phyloP scores from a whole-genome alignment of 169 alveolate species.

The Haemoproteus tartakovskyi region DNA sequence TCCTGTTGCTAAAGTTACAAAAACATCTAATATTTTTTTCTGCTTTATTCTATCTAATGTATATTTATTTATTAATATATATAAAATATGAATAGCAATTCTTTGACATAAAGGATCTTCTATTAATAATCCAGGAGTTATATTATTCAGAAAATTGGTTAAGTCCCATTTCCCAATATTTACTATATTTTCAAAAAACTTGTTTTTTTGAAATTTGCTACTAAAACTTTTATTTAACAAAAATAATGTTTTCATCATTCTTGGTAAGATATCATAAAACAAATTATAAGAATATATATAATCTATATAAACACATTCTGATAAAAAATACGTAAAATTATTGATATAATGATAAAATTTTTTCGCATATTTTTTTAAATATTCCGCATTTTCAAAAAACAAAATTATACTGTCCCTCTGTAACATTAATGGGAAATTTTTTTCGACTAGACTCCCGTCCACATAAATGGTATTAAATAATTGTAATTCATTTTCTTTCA shows the following conservation, averaged over 20 bases:
- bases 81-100: conserved; percentile 15
- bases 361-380: conserved; percentile 40
- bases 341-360: conserved; percentile 20
- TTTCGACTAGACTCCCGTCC: conserved; percentile 6
- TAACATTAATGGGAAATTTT: conserved; percentile 26
- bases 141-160: conserved; percentile 7
- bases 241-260: conserved; percentile 45
- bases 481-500: conserved; percentile 2
- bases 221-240: conserved; percentile 47
- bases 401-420: conserved; percentile 13
- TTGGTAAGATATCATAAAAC: conserved; percentile 27
- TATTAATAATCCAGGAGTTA: conserved; percentile 58
- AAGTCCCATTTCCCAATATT: conserved; percentile 18
- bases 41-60: conserved; percentile 35
- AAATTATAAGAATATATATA: conserved; percentile 2
- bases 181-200: conserved; percentile 27
- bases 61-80: conserved; percentile 34
- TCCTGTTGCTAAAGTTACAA: conserved; percentile 5
- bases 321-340: conserved; percentile 21
- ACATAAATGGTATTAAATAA: conserved; percentile 16
- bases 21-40: conserved; percentile 17
- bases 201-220: conserved; percentile 13
- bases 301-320: conserved; percentile 31
- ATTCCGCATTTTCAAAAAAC: conserved; percentile 12
- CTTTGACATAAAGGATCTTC: conserved; percentile 38